Conservation (phyloP, 202 grass and related monocot species). For the Eragrostis tef region DNA sequence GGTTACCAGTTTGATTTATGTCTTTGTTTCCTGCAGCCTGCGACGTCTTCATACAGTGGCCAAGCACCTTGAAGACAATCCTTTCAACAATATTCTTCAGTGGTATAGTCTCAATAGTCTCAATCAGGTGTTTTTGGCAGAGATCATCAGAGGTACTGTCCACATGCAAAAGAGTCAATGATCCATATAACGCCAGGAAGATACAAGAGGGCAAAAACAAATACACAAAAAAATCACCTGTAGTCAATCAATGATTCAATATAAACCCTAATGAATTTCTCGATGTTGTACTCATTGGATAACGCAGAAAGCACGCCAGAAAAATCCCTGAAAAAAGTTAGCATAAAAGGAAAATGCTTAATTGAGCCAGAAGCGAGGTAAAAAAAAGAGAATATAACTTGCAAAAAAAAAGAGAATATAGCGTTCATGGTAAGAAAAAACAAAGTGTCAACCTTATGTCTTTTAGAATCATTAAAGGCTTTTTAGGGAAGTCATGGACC, state of each 20-base stretch:
- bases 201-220: constrained; percentile 40
- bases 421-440: neutral
- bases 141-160: constrained; percentile 66
- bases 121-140: constrained; percentile 52
- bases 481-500: constrained; percentile 62
- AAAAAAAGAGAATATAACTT: constrained; percentile 35
- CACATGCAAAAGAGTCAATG: constrained; percentile 33
- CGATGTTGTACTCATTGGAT: constrained; percentile 74
- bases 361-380: neutral
- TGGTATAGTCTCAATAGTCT: constrained; percentile 64
- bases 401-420: constrained; percentile 6
- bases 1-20: constrained; percentile 61
- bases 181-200: constrained; percentile 14
- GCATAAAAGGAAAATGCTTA: constrained; percentile 21
- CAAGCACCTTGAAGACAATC: constrained; percentile 66
- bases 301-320: constrained; percentile 72
- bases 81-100: constrained; percentile 64
- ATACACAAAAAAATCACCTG: constrained; percentile 70
- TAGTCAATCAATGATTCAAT: constrained; percentile 73
- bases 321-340: constrained; percentile 72
- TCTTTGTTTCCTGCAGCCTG: constrained; percentile 48
- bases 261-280: constrained; percentile 76
- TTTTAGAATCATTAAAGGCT: constrained; percentile 76
- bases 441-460: constrained; percentile 57
- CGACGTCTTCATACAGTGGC: constrained; percentile 57